Percentiles rank a stretch among this genome's conserved stretches.
phyloP scores from a whole-genome alignment of 1,284 basidiomycete species.

The Pisolithus thermaeus region DNA sequence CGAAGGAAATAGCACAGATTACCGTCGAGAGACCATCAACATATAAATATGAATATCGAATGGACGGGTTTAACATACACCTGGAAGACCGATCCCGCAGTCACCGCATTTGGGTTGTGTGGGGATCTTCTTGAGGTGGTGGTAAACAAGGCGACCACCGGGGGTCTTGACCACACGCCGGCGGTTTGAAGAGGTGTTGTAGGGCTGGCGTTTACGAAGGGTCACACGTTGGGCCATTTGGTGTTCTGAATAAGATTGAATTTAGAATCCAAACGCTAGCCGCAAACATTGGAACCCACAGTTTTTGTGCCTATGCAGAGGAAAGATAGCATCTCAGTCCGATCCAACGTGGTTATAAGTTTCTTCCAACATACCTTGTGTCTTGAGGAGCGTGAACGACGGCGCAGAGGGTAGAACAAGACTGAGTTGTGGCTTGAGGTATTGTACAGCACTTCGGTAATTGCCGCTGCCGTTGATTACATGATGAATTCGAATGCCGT shows the following conservation, averaged over 20 bases:
- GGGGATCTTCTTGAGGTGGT: constrained; percentile 84
- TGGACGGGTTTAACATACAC: constrained; percentile 56
- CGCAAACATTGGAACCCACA: background rate
- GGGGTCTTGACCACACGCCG: constrained; percentile 97
- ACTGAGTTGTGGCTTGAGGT: constrained; percentile 7
- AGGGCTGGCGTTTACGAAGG: constrained; percentile 96
- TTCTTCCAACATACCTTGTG: constrained; percentile 24
- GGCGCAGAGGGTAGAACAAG: constrained; percentile 22
- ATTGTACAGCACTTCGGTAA: constrained; percentile 9
- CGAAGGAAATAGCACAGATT: background rate
- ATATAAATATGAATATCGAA: background rate
- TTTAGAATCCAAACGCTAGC: constrained; percentile 7
- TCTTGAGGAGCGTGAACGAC: constrained; percentile 32
- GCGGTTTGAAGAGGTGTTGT: constrained; percentile 98
- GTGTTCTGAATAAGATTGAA: constrained; percentile 14
- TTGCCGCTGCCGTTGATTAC: background rate
- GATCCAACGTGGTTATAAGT: background rate
- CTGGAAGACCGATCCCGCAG: constrained; percentile 87
- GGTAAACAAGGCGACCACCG: constrained; percentile 87
- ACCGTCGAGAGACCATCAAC: background rate
- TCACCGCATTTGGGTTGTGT: constrained; percentile 96
- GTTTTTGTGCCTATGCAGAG: background rate
- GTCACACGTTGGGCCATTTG: constrained; percentile 98
- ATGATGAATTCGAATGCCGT: background rate
- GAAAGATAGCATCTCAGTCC: background rate